Evolutionary conservation across 352 stramenopile genomes (phyloP).

Genomic region (Pythium volutum): DNA sequence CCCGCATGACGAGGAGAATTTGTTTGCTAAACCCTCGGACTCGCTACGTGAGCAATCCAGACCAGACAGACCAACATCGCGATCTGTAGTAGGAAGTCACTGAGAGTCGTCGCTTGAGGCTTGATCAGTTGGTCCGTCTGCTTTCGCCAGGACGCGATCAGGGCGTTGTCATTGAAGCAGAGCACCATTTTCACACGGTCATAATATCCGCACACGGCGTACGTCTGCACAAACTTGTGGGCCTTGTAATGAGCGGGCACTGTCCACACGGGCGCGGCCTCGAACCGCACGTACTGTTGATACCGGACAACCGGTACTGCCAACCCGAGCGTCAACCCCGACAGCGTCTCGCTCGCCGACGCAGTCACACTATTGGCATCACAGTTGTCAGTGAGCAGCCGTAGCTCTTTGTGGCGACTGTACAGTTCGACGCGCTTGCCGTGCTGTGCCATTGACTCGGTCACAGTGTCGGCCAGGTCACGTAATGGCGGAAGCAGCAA

Average conservation of each 20-base stretch:
- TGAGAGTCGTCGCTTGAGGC: no score
- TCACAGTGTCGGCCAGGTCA: background rate
- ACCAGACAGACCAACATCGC: no score
- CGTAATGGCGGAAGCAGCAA: background rate
- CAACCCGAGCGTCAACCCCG: background rate
- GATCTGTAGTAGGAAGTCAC: no score
- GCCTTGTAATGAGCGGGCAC: background rate
- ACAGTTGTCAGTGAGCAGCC: background rate
- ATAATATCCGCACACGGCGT: background rate
- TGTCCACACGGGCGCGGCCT: background rate
- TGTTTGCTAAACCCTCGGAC: no score
- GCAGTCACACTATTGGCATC: background rate
- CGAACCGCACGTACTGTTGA: background rate
- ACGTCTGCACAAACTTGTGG: background rate
- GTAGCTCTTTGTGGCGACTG: background rate
- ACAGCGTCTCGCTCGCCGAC: background rate
- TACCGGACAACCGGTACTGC: background rate
- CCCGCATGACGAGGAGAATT: no score
- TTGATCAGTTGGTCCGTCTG: background rate
- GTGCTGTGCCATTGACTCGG: background rate
- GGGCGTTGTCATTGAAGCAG: background rate
- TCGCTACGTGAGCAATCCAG: no score
- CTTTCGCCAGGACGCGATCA: background rate
- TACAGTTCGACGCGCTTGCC: slow-evolving; percentile 2
- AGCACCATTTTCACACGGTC: slow-evolving; percentile 1